Evolutionary conservation across 768 basidiomycete species (phyloP), one percentile per base, ranked within the genome.

Genomic region (Hirschioporus abietinus): DNA sequence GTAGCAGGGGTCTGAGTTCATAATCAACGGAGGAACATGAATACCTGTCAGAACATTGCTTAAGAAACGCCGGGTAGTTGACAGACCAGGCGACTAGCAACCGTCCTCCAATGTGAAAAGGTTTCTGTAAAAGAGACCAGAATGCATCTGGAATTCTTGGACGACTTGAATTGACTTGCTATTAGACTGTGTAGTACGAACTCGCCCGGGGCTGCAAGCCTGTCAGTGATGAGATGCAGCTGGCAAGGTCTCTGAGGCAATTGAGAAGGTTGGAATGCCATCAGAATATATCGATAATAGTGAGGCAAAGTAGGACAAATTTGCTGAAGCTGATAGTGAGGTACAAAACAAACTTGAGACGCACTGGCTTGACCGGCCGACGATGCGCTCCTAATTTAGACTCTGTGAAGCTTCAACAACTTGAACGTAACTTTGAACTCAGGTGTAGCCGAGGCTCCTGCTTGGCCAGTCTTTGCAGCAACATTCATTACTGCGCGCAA

Each of bases 181-280:
- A 93, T 69, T 59, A 79, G 76, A 12, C 80, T 80, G 68, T 91
- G 86, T 0, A 93, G 79, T 10, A 92, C 70, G 70, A 93, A 93
- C 67, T 92, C 90, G 12, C 86, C 89, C 1, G 92, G 88, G 0
- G 92, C 84, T 0, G 81, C 77, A 0, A 93, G 78, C 63, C 90
- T 83, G 70, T 93, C 92, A 7, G 90, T 89, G 7, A 93, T 79
- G 0, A 93, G 77, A 12, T 90, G 70, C 18, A 87, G 71, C 9
- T 86, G 81, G 30, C 80, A 79, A 35, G 84, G 78, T 17, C 84
- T 79, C 8, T 78, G 75, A 17, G 90, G 78, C 23, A 84, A 78
- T 25, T 52, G 24, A 66, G 82, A 80, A 1, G 87, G 85, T 34
- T 85, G 80, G 70, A 88, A 82, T 77, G 82, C 42, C 42, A 52